These are phyloP conservation scores for Suillus placidus DNA, from an alignment of 768 basidiomycete species.

Conservation along the genomic window DNA sequence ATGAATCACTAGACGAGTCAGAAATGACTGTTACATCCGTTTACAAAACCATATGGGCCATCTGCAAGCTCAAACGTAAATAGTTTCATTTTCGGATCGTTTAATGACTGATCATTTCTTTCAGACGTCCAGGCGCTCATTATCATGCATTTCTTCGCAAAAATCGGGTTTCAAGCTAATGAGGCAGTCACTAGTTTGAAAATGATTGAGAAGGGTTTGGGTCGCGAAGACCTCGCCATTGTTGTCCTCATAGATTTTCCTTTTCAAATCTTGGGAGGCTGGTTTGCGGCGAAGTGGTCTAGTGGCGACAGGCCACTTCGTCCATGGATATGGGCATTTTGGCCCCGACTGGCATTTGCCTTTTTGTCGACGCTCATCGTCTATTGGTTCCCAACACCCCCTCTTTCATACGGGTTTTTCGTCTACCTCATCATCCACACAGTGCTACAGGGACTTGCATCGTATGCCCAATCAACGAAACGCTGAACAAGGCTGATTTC, in stretches of 20 bases:
- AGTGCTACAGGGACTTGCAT: conserved; percentile 79
- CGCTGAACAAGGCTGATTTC: conserved; percentile 12
- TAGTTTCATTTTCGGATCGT: background rate
- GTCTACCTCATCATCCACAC: conserved; percentile 78
- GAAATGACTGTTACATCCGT: conserved; percentile 91
- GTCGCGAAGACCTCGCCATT: conserved; percentile 93
- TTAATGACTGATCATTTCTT: conserved; percentile 9
- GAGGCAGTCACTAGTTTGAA: conserved; percentile 91
- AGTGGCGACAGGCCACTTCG: conserved; percentile 75
- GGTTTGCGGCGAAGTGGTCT: conserved; percentile 92
- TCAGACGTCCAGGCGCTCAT: conserved; percentile 90
- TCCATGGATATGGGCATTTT: conserved; percentile 91
- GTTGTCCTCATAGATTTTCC: conserved; percentile 97
- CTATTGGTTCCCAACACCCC: conserved; percentile 79
- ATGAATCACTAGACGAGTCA: conserved; percentile 67
- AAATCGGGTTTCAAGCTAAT: conserved; percentile 93
- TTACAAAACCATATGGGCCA: conserved; percentile 93
- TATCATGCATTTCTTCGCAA: conserved; percentile 85
- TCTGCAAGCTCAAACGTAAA: conserved; percentile 88
- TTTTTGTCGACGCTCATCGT: conserved; percentile 76
- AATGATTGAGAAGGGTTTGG: conserved; percentile 95
- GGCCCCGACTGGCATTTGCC: conserved; percentile 80
- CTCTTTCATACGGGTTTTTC: conserved; percentile 78
- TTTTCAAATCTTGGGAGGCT: conserved; percentile 94
- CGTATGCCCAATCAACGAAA: conserved; percentile 53